Conservation (phyloP, 805 yeast genomes). For the Pichia deserticola region DNA sequence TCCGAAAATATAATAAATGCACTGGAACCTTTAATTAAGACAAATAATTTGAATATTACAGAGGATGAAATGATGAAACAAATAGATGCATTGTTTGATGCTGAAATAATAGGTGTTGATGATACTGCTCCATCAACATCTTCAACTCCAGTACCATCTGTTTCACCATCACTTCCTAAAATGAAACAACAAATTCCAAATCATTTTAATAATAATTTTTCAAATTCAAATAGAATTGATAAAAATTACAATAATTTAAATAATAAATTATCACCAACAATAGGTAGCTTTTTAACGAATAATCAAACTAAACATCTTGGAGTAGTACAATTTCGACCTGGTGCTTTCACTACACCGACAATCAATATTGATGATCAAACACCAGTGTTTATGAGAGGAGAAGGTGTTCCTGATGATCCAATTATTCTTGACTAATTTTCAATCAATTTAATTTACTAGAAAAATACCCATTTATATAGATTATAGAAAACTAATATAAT, state of each 20-base stretch:
- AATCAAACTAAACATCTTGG: background rate
- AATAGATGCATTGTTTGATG: constrained; percentile 7
- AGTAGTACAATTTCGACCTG: constrained; percentile 7
- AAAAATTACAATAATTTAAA: no score
- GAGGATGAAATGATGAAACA: constrained; percentile 9
- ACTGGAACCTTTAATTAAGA: background rate
- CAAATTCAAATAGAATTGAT: background rate
- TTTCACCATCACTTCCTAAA: no score
- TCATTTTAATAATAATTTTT: no score
- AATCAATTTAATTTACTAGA: background rate
- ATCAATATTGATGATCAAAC: background rate
- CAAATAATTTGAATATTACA: background rate
- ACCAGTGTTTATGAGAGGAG: constrained; percentile 26
- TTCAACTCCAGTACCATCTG: background rate
- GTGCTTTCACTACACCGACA: background rate
- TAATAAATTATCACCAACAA: background rate
- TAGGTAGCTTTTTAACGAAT: background rate
- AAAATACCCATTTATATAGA: no score
- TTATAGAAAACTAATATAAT: no score
- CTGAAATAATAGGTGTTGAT: background rate
- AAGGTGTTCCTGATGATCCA: constrained; percentile 28
- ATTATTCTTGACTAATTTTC: constrained; percentile 21
- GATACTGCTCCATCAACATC: background rate
- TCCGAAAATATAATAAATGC: background rate
- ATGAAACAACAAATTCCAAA: no score